Evolutionary conservation across 495 filamentous ascomycete genomes (phyloP).

Genomic region (Gamarada debralockiae): DNA sequence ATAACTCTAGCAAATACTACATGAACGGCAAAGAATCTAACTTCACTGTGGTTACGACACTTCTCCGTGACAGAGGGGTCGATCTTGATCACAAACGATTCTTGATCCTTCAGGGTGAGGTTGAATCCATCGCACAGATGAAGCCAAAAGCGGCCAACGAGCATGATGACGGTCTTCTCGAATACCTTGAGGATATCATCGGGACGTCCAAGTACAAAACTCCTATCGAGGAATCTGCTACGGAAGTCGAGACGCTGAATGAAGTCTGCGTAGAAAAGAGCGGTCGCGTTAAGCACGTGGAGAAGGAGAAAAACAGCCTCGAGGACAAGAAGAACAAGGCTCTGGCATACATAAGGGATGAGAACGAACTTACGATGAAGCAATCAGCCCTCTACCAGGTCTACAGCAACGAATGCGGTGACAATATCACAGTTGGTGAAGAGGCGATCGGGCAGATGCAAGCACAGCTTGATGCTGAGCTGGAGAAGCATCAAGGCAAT

Average conservation of each 20-base stretch:
- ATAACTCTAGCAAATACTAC: constrained; percentile 96
- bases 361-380: constrained; percentile 88
- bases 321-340: constrained; percentile 97
- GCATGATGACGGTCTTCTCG: constrained; percentile 91
- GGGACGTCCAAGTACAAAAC: constrained; percentile 97
- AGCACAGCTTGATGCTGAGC: constrained; percentile 76
- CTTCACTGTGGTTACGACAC: constrained; percentile 82
- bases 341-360: constrained; percentile 79
- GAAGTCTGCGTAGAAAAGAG: constrained; percentile 94
- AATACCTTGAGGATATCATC: constrained; percentile 98
- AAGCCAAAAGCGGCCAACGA: constrained; percentile 93
- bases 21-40: constrained; percentile 86
- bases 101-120: constrained; percentile 93
- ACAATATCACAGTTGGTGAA: constrained; percentile 85
- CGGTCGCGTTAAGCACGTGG: constrained; percentile 90
- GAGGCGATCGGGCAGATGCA: constrained; percentile 91
- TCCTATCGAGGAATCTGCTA: constrained; percentile 88
- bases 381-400: constrained; percentile 89
- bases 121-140: constrained; percentile 99
- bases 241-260: constrained; percentile 86
- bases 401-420: constrained; percentile 78
- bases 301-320: constrained; percentile 89
- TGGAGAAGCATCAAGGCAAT: constrained; percentile 88
- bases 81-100: constrained; percentile 99
- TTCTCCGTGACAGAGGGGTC: constrained; percentile 85